Evolutionary conservation across 192 early-diverging fungal genomes (phyloP), one percentile per base, ranked within the genome.

Genomic region (Podila verticillata): DNA sequence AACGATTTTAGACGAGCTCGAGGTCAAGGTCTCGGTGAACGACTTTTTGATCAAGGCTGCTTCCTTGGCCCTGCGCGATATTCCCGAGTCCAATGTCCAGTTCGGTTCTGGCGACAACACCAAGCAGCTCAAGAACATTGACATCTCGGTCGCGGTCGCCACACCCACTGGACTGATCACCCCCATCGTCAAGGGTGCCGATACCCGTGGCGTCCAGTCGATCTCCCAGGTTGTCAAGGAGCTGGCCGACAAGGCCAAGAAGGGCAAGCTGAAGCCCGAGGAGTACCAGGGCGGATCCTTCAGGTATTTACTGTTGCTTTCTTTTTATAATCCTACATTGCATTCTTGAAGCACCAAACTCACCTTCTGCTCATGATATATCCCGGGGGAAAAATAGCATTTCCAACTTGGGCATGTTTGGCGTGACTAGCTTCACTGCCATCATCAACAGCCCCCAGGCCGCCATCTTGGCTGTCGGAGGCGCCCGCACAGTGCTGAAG

Each of bases 41-140:
- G 97, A 99, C 84, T 96, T 99, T 83, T 91, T 99, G 63, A 91
- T 95, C 87, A 96, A 97, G 88, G 97, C 97, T 0, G 89, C 95
- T 7, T 88, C 89, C 36, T 84, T 94, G 31, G 94, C 97, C 2
- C 83, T 97, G 56, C 87, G 89, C 56, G 95, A 97, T 67, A 92
- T 97, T 7, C 94, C 94, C 24, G 92, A 91, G 19, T 91, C 93
- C 54, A 95, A 96, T 88, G 90, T 81, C 24, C 72, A 69, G 48
- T 81, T 74, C 32, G 49, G 56, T 3, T 44, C 73, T 1, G 74
- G 64, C 31, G 73, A 72, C 54, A 88, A 90, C 29, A 29, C 93
- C 75, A 89, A 93, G 57, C 91, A 95, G 86, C 89, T 89, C 87
- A 89, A 93, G 65, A 88, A 86, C 48, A 93, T 93, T 30, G 94